Percentiles rank a stretch among this genome's conserved stretches.
These are phyloP conservation scores for Eutrema heterophyllum DNA, from an alignment of 345 rosid species.

Conservation along the genomic window DNA sequence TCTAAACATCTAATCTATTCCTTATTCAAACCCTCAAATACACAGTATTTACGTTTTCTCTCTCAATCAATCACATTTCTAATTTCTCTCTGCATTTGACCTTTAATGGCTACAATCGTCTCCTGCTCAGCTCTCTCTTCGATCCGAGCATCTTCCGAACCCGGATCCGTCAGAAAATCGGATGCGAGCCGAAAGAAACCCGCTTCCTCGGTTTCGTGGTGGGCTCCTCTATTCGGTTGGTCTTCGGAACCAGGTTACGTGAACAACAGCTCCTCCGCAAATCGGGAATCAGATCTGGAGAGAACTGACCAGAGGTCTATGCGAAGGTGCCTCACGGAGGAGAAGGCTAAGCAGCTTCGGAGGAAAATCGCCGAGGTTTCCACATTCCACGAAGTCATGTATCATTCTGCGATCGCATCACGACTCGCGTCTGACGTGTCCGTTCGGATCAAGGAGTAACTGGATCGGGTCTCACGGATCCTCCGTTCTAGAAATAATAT, in stretches of 20 bases:
- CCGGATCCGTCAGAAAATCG: slow-evolving; percentile 20
- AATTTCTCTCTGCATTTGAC: background rate
- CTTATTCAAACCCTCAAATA: background rate
- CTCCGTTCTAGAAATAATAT: background rate
- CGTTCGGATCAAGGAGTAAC: slow-evolving; percentile 22
- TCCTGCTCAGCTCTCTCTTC: slow-evolving; percentile 36
- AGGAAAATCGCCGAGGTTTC: slow-evolving; percentile 43
- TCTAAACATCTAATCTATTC: background rate
- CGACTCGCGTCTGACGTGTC: slow-evolving; percentile 59
- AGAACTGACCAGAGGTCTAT: slow-evolving; percentile 28
- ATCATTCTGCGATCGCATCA: slow-evolving; percentile 72
- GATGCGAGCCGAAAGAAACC: slow-evolving; percentile 21
- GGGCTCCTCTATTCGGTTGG: slow-evolving; percentile 67
- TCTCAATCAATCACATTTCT: background rate
- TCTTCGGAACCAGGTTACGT: slow-evolving; percentile 65
- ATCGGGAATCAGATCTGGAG: background rate
- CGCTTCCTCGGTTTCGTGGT: slow-evolving; percentile 41
- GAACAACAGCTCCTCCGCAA: background rate
- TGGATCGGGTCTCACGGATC: background rate
- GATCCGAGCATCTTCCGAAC: slow-evolving; percentile 38
- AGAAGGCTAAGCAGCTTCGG: slow-evolving; percentile 62
- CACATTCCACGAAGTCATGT: slow-evolving; percentile 67
- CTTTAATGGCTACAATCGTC: slow-evolving; percentile 47
- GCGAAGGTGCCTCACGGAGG: slow-evolving; percentile 57
- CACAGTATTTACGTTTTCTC: background rate